Evolutionary conservation across 306 rosid genomes (phyloP).

Genomic region (Crotalaria pallida): DNA sequence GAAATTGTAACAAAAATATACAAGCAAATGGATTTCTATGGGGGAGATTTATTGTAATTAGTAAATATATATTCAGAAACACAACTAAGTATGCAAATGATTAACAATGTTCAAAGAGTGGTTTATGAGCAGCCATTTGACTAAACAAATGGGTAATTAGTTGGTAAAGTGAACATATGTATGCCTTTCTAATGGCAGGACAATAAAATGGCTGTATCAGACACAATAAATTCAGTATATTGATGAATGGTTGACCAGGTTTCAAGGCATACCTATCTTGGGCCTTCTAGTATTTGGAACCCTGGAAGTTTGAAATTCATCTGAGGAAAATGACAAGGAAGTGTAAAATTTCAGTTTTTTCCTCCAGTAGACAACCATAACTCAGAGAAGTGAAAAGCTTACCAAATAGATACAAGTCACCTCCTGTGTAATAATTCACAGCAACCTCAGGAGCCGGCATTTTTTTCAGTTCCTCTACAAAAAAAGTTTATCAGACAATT

Average conservation of each 20-base stretch:
- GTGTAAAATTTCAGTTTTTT: slow-evolving; percentile 25
- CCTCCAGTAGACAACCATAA: neutral
- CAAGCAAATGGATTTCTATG: neutral
- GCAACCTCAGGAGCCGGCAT: slow-evolving; percentile 90
- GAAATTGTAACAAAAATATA: slow-evolving; percentile 2
- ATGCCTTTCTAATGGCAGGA: neutral
- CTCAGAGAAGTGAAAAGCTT: slow-evolving; percentile 27
- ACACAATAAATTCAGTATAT: slow-evolving; percentile 13
- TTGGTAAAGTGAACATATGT: neutral
- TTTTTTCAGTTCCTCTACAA: slow-evolving; percentile 67
- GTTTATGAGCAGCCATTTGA: neutral
- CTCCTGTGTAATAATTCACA: slow-evolving; percentile 84
- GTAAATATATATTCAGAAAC: neutral
- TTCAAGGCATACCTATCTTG: slow-evolving; percentile 58
- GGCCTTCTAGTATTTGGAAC: slow-evolving; percentile 88
- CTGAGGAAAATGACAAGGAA: slow-evolving; percentile 35
- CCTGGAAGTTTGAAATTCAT: slow-evolving; percentile 96
- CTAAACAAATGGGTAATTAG: neutral
- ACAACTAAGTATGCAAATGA: neutral
- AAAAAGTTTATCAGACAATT: slow-evolving; percentile 24
- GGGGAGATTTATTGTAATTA: neutral
- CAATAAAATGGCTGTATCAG: neutral
- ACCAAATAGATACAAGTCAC: slow-evolving; percentile 91
- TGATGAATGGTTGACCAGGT: slow-evolving; percentile 5
- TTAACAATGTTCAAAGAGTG: neutral